Conservation (phyloP, 164 flowering plant genomes). For the Chimonanthus salicifolius region DNA sequence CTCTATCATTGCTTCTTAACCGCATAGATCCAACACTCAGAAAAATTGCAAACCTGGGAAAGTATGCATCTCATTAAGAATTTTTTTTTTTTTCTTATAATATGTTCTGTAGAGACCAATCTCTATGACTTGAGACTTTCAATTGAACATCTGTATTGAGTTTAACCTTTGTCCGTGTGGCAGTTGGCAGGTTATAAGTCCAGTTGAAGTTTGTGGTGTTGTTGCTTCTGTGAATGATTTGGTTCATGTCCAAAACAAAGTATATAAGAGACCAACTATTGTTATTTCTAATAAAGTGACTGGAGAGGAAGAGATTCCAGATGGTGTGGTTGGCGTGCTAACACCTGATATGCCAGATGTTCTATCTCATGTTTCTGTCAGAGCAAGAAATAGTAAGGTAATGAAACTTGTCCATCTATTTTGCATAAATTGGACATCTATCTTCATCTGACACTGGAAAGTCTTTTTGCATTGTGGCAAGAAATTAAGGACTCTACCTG, state of each 20-base stretch:
- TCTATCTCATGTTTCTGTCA: conserved; percentile 28
- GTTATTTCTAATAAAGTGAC: conserved; percentile 26
- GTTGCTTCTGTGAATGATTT: conserved; percentile 23
- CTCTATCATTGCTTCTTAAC: conserved; percentile 25
- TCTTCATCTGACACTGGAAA: background rate
- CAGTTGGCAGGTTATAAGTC: conserved; percentile 35
- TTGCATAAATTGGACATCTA: background rate
- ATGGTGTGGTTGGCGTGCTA: conserved; percentile 28
- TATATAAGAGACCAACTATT: conserved; percentile 21
- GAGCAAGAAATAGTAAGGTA: conserved; percentile 31
- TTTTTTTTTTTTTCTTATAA: background rate
- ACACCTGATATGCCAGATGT: conserved; percentile 34
- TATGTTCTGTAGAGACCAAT: background rate
- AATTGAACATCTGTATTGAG: background rate
- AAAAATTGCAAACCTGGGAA: conserved; percentile 24
- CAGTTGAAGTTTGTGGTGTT: conserved; percentile 26
- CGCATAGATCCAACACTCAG: conserved; percentile 25
- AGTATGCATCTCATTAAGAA: conserved; percentile 11
- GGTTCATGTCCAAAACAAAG: conserved; percentile 19
- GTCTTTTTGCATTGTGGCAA: background rate
- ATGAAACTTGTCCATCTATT: background rate
- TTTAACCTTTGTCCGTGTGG: background rate
- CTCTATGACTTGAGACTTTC: background rate
- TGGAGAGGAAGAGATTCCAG: conserved; percentile 34
- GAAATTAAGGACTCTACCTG: background rate